Conservation (phyloP, 2,329 filamentous ascomycete species). For the Harringtonia aguacate region DNA sequence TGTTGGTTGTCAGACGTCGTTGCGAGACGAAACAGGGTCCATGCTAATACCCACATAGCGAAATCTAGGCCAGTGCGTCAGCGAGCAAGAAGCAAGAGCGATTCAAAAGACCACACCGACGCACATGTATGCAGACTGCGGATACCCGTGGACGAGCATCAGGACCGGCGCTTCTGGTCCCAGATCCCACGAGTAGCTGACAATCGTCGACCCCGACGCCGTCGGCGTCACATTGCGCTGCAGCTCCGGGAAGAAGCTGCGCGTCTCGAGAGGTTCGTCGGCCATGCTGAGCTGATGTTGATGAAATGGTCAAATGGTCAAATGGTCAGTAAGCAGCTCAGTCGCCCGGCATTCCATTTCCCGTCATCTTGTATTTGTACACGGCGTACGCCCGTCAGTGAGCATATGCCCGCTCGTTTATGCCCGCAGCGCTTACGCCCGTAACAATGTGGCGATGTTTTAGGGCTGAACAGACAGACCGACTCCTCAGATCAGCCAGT, state of each 20-base stretch:
- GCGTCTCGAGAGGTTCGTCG: constrained; percentile 5
- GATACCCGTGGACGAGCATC: constrained; percentile 33
- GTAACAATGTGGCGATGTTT: too few species aligned
- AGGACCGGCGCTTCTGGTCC: constrained; percentile 20
- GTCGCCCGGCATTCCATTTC: too few species aligned
- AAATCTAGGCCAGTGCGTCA: constrained; percentile 10
- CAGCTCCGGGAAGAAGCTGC: constrained; percentile 13
- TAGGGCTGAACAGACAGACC: too few species aligned
- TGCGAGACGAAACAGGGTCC: not conserved
- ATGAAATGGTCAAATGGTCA: too few species aligned
- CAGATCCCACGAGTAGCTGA: constrained; percentile 14
- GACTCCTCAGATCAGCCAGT: too few species aligned
- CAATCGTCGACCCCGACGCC: constrained; percentile 12
- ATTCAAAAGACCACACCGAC: too few species aligned
- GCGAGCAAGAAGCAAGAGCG: not conserved
- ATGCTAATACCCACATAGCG: constrained; percentile 14
- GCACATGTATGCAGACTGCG: constrained; percentile 25
- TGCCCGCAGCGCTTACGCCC: too few species aligned
- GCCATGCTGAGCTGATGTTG: too few species aligned
- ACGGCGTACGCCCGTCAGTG: too few species aligned
- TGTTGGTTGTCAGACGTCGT: constrained; percentile 9
- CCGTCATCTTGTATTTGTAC: too few species aligned
- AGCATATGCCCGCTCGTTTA: too few species aligned
- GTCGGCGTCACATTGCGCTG: constrained; percentile 13
- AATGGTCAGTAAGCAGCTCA: too few species aligned